Evolutionary conservation across 2,329 filamentous ascomycete genomes (phyloP).

Genomic region (Sphaerostilbella broomeana): DNA sequence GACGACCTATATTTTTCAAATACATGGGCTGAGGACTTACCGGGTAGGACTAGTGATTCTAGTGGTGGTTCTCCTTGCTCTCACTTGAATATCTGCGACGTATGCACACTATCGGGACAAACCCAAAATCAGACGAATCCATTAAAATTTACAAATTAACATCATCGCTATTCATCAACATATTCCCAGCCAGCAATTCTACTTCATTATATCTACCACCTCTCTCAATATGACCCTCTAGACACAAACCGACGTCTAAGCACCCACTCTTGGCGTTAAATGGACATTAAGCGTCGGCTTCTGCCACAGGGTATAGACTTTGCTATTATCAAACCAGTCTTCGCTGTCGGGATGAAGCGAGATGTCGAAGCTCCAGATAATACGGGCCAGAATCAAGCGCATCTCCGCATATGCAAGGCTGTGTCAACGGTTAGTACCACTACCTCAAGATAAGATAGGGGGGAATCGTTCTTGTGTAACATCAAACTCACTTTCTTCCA

Average conservation of each 20-base stretch:
- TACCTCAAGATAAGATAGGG: neutral
- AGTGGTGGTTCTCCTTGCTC: no score
- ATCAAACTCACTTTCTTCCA: constrained; percentile 24
- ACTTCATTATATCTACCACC: neutral
- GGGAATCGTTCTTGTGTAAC: neutral
- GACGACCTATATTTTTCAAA: no score
- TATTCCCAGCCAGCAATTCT: no score
- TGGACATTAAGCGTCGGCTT: constrained; percentile 7
- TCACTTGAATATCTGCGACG: no score
- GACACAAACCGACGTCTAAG: no score
- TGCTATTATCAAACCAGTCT: constrained; percentile 5
- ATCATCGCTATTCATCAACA: no score
- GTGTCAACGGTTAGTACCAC: neutral
- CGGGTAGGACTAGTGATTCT: no score
- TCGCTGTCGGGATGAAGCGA: constrained; percentile 16
- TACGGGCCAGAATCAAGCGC: constrained; percentile 21
- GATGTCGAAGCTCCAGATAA: constrained; percentile 25
- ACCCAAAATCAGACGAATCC: no score
- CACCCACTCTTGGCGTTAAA: constrained; percentile 1
- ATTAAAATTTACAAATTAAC: no score
- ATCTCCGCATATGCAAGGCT: constrained; percentile 28
- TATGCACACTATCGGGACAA: no score
- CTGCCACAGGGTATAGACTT: constrained; percentile 8
- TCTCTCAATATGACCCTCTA: no score
- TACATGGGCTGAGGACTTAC: no score